Evolutionary conservation across 306 rosid genomes (phyloP), one percentile per base, ranked within the genome.

Genomic region (Pachyrhizus erosus): DNA sequence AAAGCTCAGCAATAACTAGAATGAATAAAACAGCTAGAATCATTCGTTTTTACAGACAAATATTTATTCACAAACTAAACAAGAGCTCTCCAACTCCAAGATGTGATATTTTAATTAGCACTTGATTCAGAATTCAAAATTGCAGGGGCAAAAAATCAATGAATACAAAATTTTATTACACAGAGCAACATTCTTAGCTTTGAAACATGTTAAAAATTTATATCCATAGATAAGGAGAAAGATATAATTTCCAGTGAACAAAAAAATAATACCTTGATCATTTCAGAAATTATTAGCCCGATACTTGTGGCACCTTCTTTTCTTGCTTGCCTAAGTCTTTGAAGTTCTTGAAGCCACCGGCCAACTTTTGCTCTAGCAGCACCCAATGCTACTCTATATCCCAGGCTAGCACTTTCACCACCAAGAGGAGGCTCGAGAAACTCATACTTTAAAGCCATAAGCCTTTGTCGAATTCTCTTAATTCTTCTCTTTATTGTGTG

Each of bases 301-400:
- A 96, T 91, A 82, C 97, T 96, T 31, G 94, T 85, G 81, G 98
- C 97, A 70, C 99, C 99, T 92, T 96, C 99, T 92, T 96, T 96
- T 88, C 99, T 93, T 75, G 98, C 99, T 83, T 96, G 99, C 78
- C 99, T 87, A 82, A 96, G 98, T 79, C 90, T 93, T 84, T 93
- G 94, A 84, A 96, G 99, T 87, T 96, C 98, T 89, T 96, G 99
- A 81, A 96, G 99, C 98, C 98, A 96, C 81, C 97, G 89, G 42
- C 98, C 94, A 86, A 96, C 88, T 87, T 92, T 96, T 78, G 91
- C 94, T 90, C 92, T 92, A 37, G 99, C 96, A 88, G 96, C 94
- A 79, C 96, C 96, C 20, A 96, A 70, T 26, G 98, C 87, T 18
- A 91, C 92, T 88, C 96, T 92, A 87, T 91, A 96, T 86, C 99